Evolutionary conservation across 805 yeast species (phyloP).

Genomic region (Citeromyces nyonsensis): DNA sequence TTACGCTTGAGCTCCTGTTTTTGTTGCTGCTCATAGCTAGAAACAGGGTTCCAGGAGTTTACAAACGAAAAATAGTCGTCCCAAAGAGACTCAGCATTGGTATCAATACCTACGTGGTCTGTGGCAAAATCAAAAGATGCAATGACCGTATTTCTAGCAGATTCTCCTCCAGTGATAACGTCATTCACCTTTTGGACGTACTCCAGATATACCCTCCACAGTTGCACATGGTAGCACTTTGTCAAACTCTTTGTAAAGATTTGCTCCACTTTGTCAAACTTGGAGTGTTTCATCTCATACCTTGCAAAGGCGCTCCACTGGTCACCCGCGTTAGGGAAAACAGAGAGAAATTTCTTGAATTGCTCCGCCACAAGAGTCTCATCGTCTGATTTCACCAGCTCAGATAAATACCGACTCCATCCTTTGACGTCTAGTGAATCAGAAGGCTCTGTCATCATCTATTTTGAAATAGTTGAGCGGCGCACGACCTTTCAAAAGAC

Average conservation of each 20-base stretch:
- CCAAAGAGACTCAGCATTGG: constrained; percentile 62
- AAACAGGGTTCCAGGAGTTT: constrained; percentile 62
- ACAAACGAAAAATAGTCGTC: constrained; percentile 68
- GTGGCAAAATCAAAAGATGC: constrained; percentile 79
- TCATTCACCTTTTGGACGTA: constrained; percentile 62
- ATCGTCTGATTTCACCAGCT: constrained; percentile 19
- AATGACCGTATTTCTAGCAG: constrained; percentile 54
- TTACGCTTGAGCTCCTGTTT: constrained; percentile 64
- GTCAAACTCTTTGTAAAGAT: constrained; percentile 52
- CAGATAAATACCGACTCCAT: too few species aligned
- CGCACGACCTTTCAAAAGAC: not conserved
- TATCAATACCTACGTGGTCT: constrained; percentile 65
- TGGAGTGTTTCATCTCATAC: constrained; percentile 39
- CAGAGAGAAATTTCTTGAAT: constrained; percentile 42
- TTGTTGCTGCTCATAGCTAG: constrained; percentile 76
- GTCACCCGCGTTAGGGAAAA: constrained; percentile 53
- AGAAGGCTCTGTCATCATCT: too few species aligned
- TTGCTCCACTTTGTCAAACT: constrained; percentile 48
- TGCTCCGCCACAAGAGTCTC: constrained; percentile 40
- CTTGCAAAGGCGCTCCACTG: constrained; percentile 68
- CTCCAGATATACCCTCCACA: constrained; percentile 67
- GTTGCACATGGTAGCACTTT: constrained; percentile 41
- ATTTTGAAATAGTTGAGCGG: too few species aligned
- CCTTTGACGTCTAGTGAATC: too few species aligned
- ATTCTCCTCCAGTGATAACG: constrained; percentile 69